These are phyloP conservation scores for Amaranthus hypochondriacus DNA, from an alignment of 148 eudicot genomes.

Conservation along the genomic window DNA sequence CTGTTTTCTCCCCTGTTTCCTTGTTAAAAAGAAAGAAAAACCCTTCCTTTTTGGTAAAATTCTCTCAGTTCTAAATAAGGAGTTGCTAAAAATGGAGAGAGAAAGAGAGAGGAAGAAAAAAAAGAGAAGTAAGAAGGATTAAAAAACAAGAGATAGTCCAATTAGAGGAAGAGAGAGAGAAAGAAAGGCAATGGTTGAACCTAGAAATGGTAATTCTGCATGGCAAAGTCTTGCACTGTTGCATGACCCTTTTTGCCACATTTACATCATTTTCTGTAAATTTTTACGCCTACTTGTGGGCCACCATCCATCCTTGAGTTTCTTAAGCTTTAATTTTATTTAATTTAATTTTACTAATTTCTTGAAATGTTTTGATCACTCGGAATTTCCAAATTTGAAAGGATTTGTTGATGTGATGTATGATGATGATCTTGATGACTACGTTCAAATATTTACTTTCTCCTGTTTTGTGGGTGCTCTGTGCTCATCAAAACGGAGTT, in stretches of 20 bases:
- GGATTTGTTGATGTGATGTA: conserved; percentile 22
- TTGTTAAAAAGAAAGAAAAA: background rate
- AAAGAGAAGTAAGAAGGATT: conserved; percentile 27
- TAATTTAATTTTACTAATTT: background rate
- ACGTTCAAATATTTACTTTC: conserved; percentile 11
- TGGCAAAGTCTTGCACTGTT: conserved; percentile 40
- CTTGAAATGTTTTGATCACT: too few species aligned
- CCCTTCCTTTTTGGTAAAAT: conserved; percentile 7
- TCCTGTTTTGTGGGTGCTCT: conserved; percentile 5
- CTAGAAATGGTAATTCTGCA: conserved; percentile 81
- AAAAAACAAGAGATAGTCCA: conserved; percentile 30
- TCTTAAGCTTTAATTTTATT: background rate
- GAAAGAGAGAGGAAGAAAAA: conserved; percentile 21
- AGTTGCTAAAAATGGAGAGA: conserved; percentile 42
- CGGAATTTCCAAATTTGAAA: background rate
- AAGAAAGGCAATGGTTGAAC: background rate
- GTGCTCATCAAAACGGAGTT: too few species aligned
- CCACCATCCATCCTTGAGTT: background rate
- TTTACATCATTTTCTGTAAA: conserved; percentile 32
- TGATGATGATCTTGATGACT: conserved; percentile 25
- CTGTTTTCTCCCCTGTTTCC: conserved; percentile 6
- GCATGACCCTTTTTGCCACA: conserved; percentile 56
- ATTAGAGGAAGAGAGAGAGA: conserved; percentile 33
- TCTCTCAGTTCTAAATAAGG: conserved; percentile 13
- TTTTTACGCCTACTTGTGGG: conserved; percentile 24